Evolutionary conservation across 2,329 filamentous ascomycete genomes (phyloP).

Genomic region (Aspergillus phoenicis): DNA sequence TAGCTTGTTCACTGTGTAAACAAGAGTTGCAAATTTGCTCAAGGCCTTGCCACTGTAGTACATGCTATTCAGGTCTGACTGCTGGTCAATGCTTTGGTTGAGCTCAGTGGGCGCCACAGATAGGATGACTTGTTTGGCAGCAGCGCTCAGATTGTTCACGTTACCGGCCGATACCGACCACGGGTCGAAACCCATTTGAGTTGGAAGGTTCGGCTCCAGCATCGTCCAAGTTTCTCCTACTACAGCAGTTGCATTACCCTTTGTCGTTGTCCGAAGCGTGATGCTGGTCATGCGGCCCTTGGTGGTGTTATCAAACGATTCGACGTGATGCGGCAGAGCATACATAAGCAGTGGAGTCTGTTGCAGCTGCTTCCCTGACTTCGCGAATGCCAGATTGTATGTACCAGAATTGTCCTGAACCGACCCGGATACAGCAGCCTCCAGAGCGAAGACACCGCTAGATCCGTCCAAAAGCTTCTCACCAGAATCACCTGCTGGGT

Average conservation of each 20-base stretch:
- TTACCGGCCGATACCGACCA: constrained; percentile 63
- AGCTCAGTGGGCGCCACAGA: constrained; percentile 71
- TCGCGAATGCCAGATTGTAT: constrained; percentile 75
- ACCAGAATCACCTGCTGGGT: constrained; percentile 59
- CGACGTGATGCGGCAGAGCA: constrained; percentile 81
- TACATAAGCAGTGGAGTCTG: constrained; percentile 73
- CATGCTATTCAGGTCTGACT: constrained; percentile 80
- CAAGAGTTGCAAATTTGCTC: constrained; percentile 72
- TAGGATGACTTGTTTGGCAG: constrained; percentile 62
- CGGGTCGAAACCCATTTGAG: constrained; percentile 74
- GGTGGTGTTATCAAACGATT: constrained; percentile 68
- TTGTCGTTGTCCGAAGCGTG: constrained; percentile 77
- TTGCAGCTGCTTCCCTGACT: constrained; percentile 62
- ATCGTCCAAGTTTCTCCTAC: constrained; percentile 75
- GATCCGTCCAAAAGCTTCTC: constrained; percentile 75
- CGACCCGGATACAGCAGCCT: constrained; percentile 65
- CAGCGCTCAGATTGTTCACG: constrained; percentile 42
- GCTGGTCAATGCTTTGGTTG: constrained; percentile 70
- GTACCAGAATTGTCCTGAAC: constrained; percentile 60
- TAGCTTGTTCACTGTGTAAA: constrained; percentile 67
- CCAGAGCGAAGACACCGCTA: constrained; percentile 72
- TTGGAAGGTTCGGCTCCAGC: constrained; percentile 71
- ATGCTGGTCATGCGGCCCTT: constrained; percentile 55
- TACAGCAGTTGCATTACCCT: constrained; percentile 75
- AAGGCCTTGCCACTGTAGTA: constrained; percentile 89